Base-by-base conservation (phyloP, 2,329 filamentous ascomycete species). In the Fusarium mangiferae region DNA sequence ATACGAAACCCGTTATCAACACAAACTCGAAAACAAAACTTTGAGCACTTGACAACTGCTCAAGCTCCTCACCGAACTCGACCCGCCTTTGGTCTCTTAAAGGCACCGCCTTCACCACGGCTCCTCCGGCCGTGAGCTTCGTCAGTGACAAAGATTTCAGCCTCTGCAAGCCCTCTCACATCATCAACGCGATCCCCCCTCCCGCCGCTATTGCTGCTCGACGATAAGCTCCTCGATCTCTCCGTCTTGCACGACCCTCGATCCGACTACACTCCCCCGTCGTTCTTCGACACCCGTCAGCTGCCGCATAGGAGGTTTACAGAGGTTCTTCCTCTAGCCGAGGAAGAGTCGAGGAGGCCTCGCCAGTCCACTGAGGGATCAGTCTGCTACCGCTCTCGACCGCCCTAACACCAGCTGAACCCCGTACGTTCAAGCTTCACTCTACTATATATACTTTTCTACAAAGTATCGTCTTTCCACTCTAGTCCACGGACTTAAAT, bases 261-360 rank as follows among this genome's bases (percentile, higher is more conserved):
- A 80, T 83, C 86, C 82, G 82, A 83, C 75, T 72, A 83, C 80
- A 83, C 86, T 73, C 80, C 86, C 78, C 82, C 84, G 84, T 89
- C 88, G 84, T 89, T 86, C 83, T 86, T 89, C 84, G 85, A 89
- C 85, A 85, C 86, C 84, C 86, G 87, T 90, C 93, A 97, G 94
- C 96, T 98, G 96, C 96, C 96, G 96, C 96, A 99, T 99, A 98
- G 94, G 94, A 97, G 93, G 92, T 90, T 90, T 92, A 92, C 91
- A 90, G 90, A 92, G 93, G 93, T 95, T 97, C 96, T 98, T 98
- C 96, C 95, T 98, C 96, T 96, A 88, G 88, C 87, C 85, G 96
- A 95, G 96, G 96, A 96, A 97, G 96, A 96, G 94, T 98, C 95
- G 93, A 94, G 93, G 93, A 96, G 94, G 93, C 94, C 94, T 94